Base-by-base conservation (phyloP, 805 yeast species). In the Yamadazyma philogaea region DNA sequence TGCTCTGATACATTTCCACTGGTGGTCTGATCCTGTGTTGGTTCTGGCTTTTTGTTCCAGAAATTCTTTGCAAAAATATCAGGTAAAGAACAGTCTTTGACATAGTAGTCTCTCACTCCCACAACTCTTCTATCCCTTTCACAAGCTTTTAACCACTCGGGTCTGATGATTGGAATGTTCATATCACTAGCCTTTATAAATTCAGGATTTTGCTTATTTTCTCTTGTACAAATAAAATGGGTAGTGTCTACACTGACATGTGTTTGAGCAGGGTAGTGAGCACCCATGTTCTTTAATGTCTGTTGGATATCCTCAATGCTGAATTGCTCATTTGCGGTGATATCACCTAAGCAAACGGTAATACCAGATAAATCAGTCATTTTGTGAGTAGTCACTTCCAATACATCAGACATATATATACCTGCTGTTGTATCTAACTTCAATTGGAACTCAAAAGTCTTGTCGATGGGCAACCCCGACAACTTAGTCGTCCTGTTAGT, bases 141-240 rank as follows among this genome's bases (percentile, higher is more conserved):
- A 68, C 98, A 93, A 0, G 97, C 96, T 62, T 85, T 84, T 44
- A 93, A 70, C 98, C 98, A 93, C 60, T 93, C 97, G 0, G 99
- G 98, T 61, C 96, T 78, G 20, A 93, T 90, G 30, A 93, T 78
- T 2, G 99, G 99, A 43, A 93, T 88, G 58, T 89, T 93, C 68
- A 80, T 78, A 40, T 84, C 89, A 47, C 76, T 74, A 1, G 98
- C 99, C 58, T 80, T 83, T 48, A 81, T 72, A 67, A 78, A 85
- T 61, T 87, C 90, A 14, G 82, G 74, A 39, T 70, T 64, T n/a
- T 87, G 88, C 32, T 69, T 68, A 37, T 81, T 81, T 46, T 69
- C 74, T 40, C 74, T 50, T 16, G 77, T 74, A 12, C 95, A 83
- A n/a, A 93, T 72, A 56, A 84, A 93, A 62, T 93, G 99, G 1